Base-by-base conservation (phyloP, 1,284 basidiomycete species). In the Volvariella surrecta region DNA sequence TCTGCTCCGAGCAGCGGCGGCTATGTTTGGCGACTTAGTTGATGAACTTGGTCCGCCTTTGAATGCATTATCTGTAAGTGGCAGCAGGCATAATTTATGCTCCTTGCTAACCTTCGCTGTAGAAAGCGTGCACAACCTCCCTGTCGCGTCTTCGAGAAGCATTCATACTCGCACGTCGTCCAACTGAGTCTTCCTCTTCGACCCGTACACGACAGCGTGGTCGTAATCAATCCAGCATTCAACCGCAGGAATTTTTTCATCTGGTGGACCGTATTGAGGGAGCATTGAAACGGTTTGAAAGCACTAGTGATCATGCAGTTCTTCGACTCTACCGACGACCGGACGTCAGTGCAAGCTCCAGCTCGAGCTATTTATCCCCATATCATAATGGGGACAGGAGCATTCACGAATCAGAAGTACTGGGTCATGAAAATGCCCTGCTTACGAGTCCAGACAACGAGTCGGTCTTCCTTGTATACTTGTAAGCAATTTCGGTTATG, bases 401-500 rank as follows among this genome's bases (percentile, higher is more conserved):
- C 18, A 35, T 35, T 8, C 34, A 35, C 8, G 34, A n/a, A 50
- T 43, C 31, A 43, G 32, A 15, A 38, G 47, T 11, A 22, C n/a
- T n/a, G n/a, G 52, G 16, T 48, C 45, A 2, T 52, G 52, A 42
- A 44, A 48, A 42, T 3, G 31, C 38, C 17, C 24, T 38, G 6
- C 15, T 16, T 35, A 35, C 34, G 42, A 24, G 35, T 20, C 44
- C 32, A 15, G 74, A 76, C 3, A 70, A 68, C 45, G 83, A 87
- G 50, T 74, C 76, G 48, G 73, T 96, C 2, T 93, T 95, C 58
- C 61, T 92, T 18, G 82, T 94, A 3, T 95, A 94, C 59, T 94
- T 91, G 90, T 92, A 50, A 57, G 89, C 72, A 10, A 37, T 7
- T 2, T 11, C n/a, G n/a, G 19, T 8, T 21, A 7, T 39, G 8